Base-by-base conservation (phyloP, 2,329 filamentous ascomycete species). In the Xylaria sp. region DNA sequence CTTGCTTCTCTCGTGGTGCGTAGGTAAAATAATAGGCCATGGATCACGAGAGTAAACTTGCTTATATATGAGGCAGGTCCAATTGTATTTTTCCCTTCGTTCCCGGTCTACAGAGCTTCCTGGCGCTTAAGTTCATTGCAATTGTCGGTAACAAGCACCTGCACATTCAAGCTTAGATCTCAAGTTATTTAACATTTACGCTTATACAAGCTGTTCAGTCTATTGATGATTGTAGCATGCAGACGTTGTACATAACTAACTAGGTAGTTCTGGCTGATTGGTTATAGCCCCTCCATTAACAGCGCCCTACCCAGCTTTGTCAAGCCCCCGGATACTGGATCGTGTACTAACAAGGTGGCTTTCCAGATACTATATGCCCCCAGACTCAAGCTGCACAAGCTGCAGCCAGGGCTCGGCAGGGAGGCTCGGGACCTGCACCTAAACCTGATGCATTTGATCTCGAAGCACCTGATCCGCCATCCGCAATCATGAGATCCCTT, bases 351-450 rank as follows among this genome's bases (percentile, higher is more conserved):
- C 23, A 25, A 25, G 23, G 23, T 25, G 23, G 23, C 28, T 28
- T 28, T 3, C 28, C 28, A 28, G 23, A 10, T 23, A 20, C 25
- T 54, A 54, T 48, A 46, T 46, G 34, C 34, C 31, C 8, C 37
- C 39, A 37, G 10, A 37, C 37, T 39, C 59, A 50, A 62, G 55
- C 28, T 46, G 28, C 51, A 56, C 41, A 46, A 46, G 41, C 41
- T 18, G 18, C 41, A 18, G 41, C 4, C 31, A 34, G 31, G 31
- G 9, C 23, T 25, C 5, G 31, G 31, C 34, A 37, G 60, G 34
- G 60, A 54, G 34, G 23, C 50, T 31, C 18, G 18, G 31, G 34
- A 20, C 52, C 52, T 39, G 54, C 34, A n/a, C 34, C 37, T 44
- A 41, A 20, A 46, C 41, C 15, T 18, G 15, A 13, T 56, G n/a